These are phyloP conservation scores for Firmiana major DNA, from an alignment of 345 rosid species.

Conservation along the genomic window DNA sequence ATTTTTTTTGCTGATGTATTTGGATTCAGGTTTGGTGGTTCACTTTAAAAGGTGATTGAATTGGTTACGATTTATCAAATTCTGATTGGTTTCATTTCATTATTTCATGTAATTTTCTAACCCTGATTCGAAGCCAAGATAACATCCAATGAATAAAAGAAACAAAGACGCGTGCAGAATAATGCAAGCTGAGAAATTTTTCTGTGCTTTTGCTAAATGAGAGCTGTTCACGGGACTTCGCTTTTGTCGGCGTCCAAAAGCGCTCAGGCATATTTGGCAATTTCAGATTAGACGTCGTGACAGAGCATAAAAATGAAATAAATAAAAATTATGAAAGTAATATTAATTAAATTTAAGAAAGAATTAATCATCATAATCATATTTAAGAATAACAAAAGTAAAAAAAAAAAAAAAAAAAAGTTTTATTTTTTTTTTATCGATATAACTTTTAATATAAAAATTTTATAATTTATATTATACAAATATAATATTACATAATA, in stretches of 20 bases:
- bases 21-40: not conserved
- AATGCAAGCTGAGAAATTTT: not conserved
- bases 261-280: not conserved
- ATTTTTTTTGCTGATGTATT: not conserved
- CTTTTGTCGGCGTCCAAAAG: not conserved
- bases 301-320: too few species aligned
- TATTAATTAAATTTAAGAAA: too few species aligned
- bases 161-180: not conserved
- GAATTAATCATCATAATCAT: too few species aligned
- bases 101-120: not conserved
- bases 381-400: too few species aligned
- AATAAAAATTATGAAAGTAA: too few species aligned
- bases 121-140: not conserved
- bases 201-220: not conserved
- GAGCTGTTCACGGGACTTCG: constrained; percentile 9
- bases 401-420: too few species aligned
- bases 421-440: too few species aligned
- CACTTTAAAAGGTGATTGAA: not conserved
- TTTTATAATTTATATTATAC: too few species aligned
- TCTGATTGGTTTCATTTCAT: constrained; percentile 2
- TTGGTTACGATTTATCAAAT: not conserved
- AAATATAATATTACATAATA: too few species aligned
- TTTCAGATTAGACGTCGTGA: too few species aligned
- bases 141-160: not conserved
- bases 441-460: too few species aligned